Evolutionary conservation across 2,329 filamentous ascomycete genomes (phyloP).

Genomic region (Trichoderma harzianum): DNA sequence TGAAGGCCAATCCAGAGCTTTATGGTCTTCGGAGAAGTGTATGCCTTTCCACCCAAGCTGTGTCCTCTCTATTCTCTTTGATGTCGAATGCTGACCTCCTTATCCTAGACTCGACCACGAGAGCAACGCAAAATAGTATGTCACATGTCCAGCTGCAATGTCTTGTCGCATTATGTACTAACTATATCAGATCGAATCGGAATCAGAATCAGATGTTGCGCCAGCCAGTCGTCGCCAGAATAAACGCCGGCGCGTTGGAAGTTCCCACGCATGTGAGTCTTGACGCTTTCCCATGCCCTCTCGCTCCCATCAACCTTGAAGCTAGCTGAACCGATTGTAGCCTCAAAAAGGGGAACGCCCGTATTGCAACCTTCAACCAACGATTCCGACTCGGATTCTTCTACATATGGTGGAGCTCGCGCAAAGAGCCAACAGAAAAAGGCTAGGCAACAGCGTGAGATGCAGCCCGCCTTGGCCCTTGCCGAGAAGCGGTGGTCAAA

Average conservation of each 20-base stretch:
- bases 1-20: constrained; percentile 86
- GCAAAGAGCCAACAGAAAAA: constrained; percentile 70
- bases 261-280: constrained; percentile 59
- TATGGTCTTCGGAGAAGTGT: constrained; percentile 94
- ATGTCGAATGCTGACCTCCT: constrained; percentile 5
- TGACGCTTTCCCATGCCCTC: neutral
- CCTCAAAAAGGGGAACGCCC: constrained; percentile 59
- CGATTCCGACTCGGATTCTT: constrained; percentile 68
- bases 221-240: constrained; percentile 55
- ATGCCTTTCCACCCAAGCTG: constrained; percentile 36
- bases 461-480: constrained; percentile 62
- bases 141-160: constrained; percentile 14
- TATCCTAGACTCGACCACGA: constrained; percentile 50
- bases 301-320: neutral
- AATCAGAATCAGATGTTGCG: constrained; percentile 68
- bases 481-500: constrained; percentile 90
- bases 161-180: constrained; percentile 15
- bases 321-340: constrained; percentile 33
- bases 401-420: constrained; percentile 75
- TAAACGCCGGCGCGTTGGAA: constrained; percentile 67
- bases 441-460: constrained; percentile 69
- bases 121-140: constrained; percentile 58
- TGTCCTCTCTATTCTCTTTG: neutral
- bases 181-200: constrained; percentile 44
- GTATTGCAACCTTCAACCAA: constrained; percentile 51